phyloP scores from a whole-genome alignment of 305 asterid species.

The Fraxinus floribunda region DNA sequence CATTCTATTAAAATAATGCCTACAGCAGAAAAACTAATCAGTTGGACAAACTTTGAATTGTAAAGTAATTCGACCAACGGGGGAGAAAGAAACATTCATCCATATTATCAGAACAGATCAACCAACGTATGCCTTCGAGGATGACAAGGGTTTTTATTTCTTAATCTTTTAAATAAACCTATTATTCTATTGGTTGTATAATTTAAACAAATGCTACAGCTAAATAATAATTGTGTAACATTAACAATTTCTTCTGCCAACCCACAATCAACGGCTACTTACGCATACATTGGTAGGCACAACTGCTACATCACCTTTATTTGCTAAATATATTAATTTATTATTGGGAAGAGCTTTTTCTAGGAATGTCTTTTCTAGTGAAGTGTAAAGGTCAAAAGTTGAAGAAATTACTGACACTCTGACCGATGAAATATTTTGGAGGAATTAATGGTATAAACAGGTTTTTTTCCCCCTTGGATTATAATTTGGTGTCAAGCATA shows the following conservation, averaged over 20 bases:
- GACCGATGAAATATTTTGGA: conserved; percentile 24
- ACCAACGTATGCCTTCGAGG: background rate
- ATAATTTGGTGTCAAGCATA: conserved; percentile 22
- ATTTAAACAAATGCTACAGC: background rate
- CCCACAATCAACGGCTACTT: conserved; percentile 1
- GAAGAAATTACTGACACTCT: conserved; percentile 35
- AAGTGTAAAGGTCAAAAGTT: conserved; percentile 39
- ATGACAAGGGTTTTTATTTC: background rate
- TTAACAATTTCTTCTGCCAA: background rate
- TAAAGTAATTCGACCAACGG: background rate
- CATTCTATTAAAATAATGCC: background rate
- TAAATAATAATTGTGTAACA: background rate
- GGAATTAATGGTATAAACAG: background rate
- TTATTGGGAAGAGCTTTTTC: conserved; percentile 23
- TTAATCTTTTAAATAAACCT: background rate
- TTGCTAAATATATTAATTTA: conserved; percentile 8
- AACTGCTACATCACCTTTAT: background rate
- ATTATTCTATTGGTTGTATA: background rate
- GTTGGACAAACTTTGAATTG: background rate
- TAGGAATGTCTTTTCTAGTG: conserved; percentile 45
- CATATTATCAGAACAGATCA: background rate
- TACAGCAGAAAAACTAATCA: background rate
- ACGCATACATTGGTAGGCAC: background rate
- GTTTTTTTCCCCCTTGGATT: conserved; percentile 17
- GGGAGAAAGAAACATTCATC: background rate